phyloP scores from a whole-genome alignment of 805 yeast species.

The Zygosaccharomyces pseudorouxii region DNA sequence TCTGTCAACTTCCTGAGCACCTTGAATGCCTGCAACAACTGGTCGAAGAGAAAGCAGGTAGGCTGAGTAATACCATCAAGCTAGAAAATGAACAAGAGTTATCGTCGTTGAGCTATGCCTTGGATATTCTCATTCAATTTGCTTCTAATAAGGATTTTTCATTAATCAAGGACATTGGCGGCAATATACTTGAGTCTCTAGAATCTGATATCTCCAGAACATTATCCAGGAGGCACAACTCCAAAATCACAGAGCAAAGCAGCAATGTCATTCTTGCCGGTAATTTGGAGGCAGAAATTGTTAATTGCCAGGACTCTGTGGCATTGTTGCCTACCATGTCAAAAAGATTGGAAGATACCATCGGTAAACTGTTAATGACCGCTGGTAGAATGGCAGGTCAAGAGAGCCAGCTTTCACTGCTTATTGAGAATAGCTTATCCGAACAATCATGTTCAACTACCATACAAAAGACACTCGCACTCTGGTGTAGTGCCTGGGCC shows the following conservation, averaged over 20 bases:
- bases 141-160: constrained; percentile 4
- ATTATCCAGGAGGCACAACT: constrained; percentile 2
- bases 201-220: constrained; percentile 2
- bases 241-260: constrained; percentile 19
- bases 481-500: constrained; percentile 41
- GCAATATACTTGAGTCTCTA: constrained; percentile 1
- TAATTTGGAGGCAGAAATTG: constrained; percentile 4
- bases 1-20: constrained; percentile 8
- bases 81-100: constrained; percentile 15
- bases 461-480: constrained; percentile 12
- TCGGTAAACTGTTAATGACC: constrained; percentile 5
- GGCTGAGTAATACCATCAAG: constrained; percentile 10
- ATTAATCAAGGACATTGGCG: constrained; percentile 8
- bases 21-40: constrained; percentile 5
- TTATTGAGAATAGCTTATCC: constrained; percentile 23
- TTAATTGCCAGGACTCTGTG: constrained; percentile 5
- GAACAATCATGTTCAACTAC: constrained; percentile 15
- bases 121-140: constrained; percentile 7
- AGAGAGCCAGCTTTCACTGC: constrained; percentile 5
- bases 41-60: constrained; percentile 7
- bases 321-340: constrained; percentile 24
- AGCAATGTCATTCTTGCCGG: constrained; percentile 18
- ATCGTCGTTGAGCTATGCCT: constrained; percentile 12
- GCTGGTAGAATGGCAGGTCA: constrained; percentile 2
- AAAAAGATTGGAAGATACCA: constrained; percentile 17